Base-by-base conservation (phyloP, 1,139 yeast genomes). In the Scheffersomyces segobiensis region DNA sequence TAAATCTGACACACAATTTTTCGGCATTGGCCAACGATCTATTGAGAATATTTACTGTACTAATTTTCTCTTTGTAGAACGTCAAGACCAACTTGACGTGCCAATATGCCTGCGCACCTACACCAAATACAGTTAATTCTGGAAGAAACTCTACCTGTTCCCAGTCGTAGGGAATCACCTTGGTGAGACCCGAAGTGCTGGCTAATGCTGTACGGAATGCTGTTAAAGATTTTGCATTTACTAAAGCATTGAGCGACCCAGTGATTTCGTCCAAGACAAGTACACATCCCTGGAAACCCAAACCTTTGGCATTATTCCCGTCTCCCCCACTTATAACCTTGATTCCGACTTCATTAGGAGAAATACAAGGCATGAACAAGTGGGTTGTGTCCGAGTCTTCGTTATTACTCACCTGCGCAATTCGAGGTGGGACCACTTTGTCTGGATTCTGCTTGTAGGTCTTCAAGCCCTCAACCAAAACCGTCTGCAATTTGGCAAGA, bases 61-160 rank as follows among this genome's bases (percentile, higher is more conserved):
- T 61, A 49, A 83, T 70, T 51, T 67, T 59, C 0, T 63, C 64
- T 4, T 78, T 76, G 61, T 82, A 84, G 52, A 85, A 67, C 7
- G 71, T 61, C 49, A 84, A 65, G 0, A 86, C 75, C 54, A 87
- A 69, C 61, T 76, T 76, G 24, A 81, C 72, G 65, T 88, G 92
- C 92, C 92, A 88, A 63, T 79, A 81, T 0, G 88, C 88, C 67
- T 88, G 92, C 32, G 80, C 77, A 0, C 93, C 92, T n/a, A 85
- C 84, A 0, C 93, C 93, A 68, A 84, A 85, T 1, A 83, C 85
- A 12, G 80, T 65, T 49, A 83, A 49, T 53, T 70, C 73, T 0
- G 76, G 73, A 14, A 71, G 62, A 7, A 72, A 59, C 5, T 62
- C 56, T 6, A 56, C 50, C 6, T 51, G 50, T 5, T 60, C 61